Percentiles rank a stretch among this genome's conserved stretches.
Evolutionary conservation across 2,329 filamentous ascomycete genomes (phyloP).

Genomic region (Ophiostoma sp.): DNA sequence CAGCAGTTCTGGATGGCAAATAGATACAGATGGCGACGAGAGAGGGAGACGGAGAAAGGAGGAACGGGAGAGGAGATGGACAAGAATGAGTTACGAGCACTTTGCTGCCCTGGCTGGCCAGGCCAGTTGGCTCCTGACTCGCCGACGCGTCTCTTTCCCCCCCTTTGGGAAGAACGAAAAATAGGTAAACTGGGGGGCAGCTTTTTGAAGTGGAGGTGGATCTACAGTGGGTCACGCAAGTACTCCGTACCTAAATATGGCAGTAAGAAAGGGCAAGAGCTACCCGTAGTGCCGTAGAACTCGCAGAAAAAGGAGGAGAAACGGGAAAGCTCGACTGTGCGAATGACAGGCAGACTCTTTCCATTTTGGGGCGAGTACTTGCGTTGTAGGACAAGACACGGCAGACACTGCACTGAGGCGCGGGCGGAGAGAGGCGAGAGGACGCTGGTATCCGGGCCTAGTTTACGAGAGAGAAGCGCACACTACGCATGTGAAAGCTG

Average conservation of each 20-base stretch:
- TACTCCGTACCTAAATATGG: constrained; percentile 12
- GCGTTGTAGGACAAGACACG: not conserved
- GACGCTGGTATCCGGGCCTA: no score
- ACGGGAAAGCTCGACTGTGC: no score
- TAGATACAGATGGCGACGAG: not conserved
- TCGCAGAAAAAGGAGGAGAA: not conserved
- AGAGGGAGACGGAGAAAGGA: not conserved
- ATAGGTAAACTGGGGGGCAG: constrained; percentile 21
- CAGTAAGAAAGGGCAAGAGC: no score
- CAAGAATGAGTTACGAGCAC: constrained; percentile 1
- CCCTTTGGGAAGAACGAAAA: constrained; percentile 20
- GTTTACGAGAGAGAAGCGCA: no score
- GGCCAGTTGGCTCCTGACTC: constrained; percentile 6
- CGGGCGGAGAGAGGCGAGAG: no score
- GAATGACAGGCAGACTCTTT: no score
- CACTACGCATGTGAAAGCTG: no score
- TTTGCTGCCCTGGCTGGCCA: not conserved
- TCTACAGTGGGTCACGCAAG: constrained; percentile 22
- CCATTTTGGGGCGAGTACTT: no score
- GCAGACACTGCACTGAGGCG: not conserved
- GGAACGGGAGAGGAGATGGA: not conserved
- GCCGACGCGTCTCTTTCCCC: constrained; percentile 21
- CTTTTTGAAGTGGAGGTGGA: constrained; percentile 23
- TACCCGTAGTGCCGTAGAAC: no score
- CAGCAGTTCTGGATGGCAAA: not conserved